phyloP scores from a whole-genome alignment of 139 green algal genomes.

The Yamagishiella unicocca region DNA sequence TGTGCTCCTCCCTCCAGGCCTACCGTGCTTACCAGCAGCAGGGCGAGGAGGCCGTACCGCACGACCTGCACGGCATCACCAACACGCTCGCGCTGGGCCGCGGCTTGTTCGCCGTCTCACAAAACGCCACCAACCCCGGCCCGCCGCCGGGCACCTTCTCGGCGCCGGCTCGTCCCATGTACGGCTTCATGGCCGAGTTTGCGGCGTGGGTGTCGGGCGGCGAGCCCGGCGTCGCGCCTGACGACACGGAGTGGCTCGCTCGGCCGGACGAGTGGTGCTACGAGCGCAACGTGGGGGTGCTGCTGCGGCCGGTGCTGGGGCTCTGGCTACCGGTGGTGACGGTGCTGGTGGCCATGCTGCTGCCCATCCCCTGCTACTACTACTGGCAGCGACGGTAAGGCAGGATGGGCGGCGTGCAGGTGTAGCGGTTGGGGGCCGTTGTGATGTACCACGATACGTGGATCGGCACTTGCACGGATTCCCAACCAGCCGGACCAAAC shows the following conservation, averaged over 20 bases:
- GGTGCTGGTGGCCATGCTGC: constrained; percentile 17
- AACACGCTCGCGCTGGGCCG: constrained; percentile 8
- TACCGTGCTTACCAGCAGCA: constrained; percentile 40
- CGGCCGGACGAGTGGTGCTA: constrained; percentile 43
- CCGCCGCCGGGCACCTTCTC: neutral
- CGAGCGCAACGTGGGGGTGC: constrained; percentile 5
- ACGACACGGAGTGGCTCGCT: neutral
- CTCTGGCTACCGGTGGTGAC: constrained; percentile 32
- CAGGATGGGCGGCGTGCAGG: neutral
- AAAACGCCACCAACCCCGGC: neutral
- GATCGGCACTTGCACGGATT: too few relatives aligned
- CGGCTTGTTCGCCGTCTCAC: neutral
- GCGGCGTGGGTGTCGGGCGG: constrained; percentile 24
- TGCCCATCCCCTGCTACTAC: constrained; percentile 39
- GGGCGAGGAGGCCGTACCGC: neutral
- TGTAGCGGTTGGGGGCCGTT: neutral
- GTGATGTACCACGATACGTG: too few relatives aligned
- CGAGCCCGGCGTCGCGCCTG: neutral
- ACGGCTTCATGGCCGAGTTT: constrained; percentile 37
- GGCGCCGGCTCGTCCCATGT: neutral
- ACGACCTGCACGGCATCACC: constrained; percentile 10
- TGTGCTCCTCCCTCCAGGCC: neutral
- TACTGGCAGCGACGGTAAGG: constrained; percentile 18
- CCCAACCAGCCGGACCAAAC: too few relatives aligned
- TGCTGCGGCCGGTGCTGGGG: constrained; percentile 41